Conservation (phyloP, 371 early-diverging fungal genomes). For the Rhizopus delemar region DNA sequence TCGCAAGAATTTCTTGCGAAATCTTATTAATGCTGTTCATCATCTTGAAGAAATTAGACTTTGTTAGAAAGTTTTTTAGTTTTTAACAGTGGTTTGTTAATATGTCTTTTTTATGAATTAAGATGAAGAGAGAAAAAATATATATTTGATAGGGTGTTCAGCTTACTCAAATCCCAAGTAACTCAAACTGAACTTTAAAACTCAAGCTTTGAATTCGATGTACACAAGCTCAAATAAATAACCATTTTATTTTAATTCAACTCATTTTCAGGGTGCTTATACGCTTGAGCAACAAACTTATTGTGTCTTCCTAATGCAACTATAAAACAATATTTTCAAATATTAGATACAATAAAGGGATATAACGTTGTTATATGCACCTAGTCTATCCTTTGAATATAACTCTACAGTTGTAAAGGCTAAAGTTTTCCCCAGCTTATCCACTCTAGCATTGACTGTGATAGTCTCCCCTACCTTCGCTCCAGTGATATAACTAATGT, state of each 20-base stretch:
- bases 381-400: slow-evolving; percentile 41
- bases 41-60: slow-evolving; percentile 12
- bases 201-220: no score
- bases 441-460: slow-evolving; percentile 54
- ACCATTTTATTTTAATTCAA: slow-evolving; percentile 4
- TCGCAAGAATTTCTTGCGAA: slow-evolving; percentile 55
- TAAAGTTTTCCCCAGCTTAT: slow-evolving; percentile 63
- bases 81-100: no score
- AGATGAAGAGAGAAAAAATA: no score
- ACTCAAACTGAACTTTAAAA: no score
- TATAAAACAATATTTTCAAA: slow-evolving; percentile 8
- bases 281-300: slow-evolving; percentile 61
- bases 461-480: slow-evolving; percentile 58
- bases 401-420: slow-evolving; percentile 63
- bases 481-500: slow-evolving; percentile 58
- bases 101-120: no score
- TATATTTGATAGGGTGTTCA: no score
- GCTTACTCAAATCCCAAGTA: no score
- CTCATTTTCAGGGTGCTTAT: slow-evolving; percentile 43
- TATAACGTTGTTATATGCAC: slow-evolving; percentile 17
- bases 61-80: no score
- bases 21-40: slow-evolving; percentile 58
- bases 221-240: no score
- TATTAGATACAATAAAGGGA: neutral
- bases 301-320: slow-evolving; percentile 67